Base-by-base conservation (phyloP, 768 basidiomycete species). In the Auriscalpium orientale region DNA sequence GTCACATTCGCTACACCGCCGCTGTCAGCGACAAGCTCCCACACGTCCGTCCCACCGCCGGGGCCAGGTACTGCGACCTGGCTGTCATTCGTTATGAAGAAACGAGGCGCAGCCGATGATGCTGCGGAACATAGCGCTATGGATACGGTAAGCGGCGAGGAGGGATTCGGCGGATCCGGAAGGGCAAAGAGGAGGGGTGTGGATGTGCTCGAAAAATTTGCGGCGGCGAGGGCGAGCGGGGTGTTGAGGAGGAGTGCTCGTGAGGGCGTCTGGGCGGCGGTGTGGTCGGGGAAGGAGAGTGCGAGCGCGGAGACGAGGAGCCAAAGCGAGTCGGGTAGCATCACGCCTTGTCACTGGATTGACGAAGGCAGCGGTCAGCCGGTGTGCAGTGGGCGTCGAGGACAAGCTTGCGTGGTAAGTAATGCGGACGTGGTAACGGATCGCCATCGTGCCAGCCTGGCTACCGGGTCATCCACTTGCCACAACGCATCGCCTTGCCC, bases 1-100 rank as follows among this genome's bases (percentile, higher is more conserved):
- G 71, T 74, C 79, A 81, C 85, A 33, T 57, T 69, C 6, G 83
- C 85, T 15, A 67, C 66, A 1, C 85, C 86, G 47, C 75, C 62
- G 8, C 67, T 54, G 35, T 46, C 50, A 0, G 84, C 53, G 0
- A 52, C 52, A 10, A 87, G 78, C 65, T 87, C 81, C 53, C 69
- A 74, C 12, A 74, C 72, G 62, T 75, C 71, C 1, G 60, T 55
- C 6, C 74, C 73, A 13, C 74, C 76, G 8, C 49, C 56, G 1
- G 72, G 64, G 2, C 73, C 69, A 9, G 82, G 75, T 54, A 68
- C 65, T 38, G 64, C 50, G 16, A 66, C 65, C 8, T 73, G 58
- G 10, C 71, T 73, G 56, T 68, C 71, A 61, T 84, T 87, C 0
- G 81, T 78, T 2, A 89, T 62, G 59, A 85, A 81, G 63, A 89